Conservation (phyloP, 1,284 basidiomycete species). For the Xanthoconium separans region DNA sequence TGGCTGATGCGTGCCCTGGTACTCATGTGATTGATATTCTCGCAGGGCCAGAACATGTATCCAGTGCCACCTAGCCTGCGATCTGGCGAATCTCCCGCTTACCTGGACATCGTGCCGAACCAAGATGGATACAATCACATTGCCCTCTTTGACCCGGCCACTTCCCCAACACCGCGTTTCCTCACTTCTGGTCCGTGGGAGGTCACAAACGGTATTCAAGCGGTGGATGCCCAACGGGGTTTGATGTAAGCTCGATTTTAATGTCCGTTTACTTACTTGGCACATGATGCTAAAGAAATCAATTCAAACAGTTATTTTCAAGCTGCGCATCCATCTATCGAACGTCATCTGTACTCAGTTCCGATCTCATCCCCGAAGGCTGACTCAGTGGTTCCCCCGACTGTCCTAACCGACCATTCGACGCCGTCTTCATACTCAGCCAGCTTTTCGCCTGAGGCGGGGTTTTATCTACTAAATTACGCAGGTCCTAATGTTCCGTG, state of each 20-base stretch:
- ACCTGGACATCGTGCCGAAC: conserved; percentile 85
- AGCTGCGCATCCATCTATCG: conserved; percentile 81
- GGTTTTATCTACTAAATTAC: conserved; percentile 83
- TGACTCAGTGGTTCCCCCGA: conserved; percentile 39
- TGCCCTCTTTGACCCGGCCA: conserved; percentile 81
- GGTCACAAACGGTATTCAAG: conserved; percentile 72
- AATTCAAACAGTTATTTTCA: conserved; percentile 72
- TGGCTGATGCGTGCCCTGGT: conserved; percentile 4
- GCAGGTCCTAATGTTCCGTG: conserved; percentile 84
- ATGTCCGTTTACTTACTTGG: conserved; percentile 25
- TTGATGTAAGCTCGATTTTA: conserved; percentile 59
- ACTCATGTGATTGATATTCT: conserved; percentile 12
- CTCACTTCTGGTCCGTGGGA: conserved; percentile 91
- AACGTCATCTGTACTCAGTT: conserved; percentile 83
- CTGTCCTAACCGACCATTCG: conserved; percentile 65
- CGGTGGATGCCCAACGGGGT: conserved; percentile 66
- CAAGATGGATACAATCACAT: conserved; percentile 84
- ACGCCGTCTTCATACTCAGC: conserved; percentile 64
- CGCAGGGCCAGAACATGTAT: conserved; percentile 59
- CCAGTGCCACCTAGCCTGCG: conserved; percentile 50
- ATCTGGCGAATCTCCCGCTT: conserved; percentile 53
- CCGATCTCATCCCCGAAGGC: conserved; percentile 50
- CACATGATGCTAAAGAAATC: conserved; percentile 18
- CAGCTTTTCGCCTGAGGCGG: conserved; percentile 79
- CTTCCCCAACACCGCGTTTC: conserved; percentile 69